Percentiles rank a stretch among this genome's conserved stretches.
These are phyloP conservation scores for Aspergillus novofumigatus DNA, from an alignment of 2,329 filamentous ascomycete species.

Conservation along the genomic window DNA sequence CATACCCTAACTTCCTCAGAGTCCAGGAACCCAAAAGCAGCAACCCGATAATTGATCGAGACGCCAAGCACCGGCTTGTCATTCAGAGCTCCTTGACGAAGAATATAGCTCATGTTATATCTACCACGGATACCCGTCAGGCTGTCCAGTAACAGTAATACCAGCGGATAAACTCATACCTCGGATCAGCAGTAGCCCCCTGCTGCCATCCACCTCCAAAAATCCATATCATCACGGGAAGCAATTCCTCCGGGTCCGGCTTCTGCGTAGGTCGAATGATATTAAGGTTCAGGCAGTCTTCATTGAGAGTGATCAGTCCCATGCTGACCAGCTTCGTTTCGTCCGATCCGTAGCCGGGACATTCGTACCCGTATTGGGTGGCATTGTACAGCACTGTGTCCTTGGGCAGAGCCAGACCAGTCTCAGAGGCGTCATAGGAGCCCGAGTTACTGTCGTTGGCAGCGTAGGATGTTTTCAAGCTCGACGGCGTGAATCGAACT, in stretches of 20 bases:
- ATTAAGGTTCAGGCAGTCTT: constrained; percentile 28
- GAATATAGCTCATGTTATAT: constrained; percentile 32
- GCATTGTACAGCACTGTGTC: constrained; percentile 22
- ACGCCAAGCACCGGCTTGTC: constrained; percentile 27
- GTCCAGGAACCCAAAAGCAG: constrained; percentile 30
- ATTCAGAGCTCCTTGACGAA: constrained; percentile 24
- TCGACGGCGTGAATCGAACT: constrained; percentile 21
- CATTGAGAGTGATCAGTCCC: constrained; percentile 17
- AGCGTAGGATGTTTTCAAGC: constrained; percentile 19
- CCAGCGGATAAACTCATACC: constrained; percentile 12
- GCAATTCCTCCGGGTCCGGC: constrained; percentile 2
- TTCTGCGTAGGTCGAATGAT: constrained; percentile 17
- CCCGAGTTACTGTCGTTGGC: constrained; percentile 20
- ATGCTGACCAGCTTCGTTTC: constrained; percentile 18
- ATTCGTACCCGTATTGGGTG: constrained; percentile 28
- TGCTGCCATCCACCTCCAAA: constrained; percentile 30
- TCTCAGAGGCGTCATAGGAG: constrained; percentile 1
- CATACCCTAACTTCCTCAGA: constrained; percentile 27
- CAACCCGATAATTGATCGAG: constrained; percentile 29
- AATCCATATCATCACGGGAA: constrained; percentile 31
- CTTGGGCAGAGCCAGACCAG: background rate
- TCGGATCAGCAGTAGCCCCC: constrained; percentile 28
- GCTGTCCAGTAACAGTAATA: background rate
- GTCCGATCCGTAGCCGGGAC: constrained; percentile 29
- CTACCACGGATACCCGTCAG: constrained; percentile 9